Percentiles rank a stretch among this genome's conserved stretches.
These are phyloP conservation scores for Boletus rufocinnamomeus DNA, from an alignment of 768 basidiomycete species.

Conservation along the genomic window DNA sequence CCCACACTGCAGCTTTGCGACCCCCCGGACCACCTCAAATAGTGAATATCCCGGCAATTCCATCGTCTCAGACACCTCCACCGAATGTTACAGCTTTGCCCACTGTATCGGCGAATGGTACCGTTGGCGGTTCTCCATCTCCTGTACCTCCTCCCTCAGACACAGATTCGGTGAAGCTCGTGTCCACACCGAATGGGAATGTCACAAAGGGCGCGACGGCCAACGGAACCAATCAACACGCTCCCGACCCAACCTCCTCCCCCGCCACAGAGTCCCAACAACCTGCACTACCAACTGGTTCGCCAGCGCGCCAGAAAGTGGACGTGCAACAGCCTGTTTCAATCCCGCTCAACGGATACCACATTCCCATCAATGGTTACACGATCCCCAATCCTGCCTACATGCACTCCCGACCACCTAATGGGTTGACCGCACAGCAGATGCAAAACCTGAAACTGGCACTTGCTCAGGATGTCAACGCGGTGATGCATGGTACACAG, in stretches of 20 bases:
- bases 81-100: slow-evolving; percentile 31
- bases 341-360: slow-evolving; percentile 49
- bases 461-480: slow-evolving; percentile 47
- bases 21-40: slow-evolving; percentile 41
- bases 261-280: slow-evolving; percentile 25
- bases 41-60: slow-evolving; percentile 32
- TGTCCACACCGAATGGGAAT: slow-evolving; percentile 21
- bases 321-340: slow-evolving; percentile 45
- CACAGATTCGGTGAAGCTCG: slow-evolving; percentile 37
- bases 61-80: slow-evolving; percentile 37
- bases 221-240: slow-evolving; percentile 30
- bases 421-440: slow-evolving; percentile 54
- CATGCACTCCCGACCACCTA: slow-evolving; percentile 40
- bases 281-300: slow-evolving; percentile 27
- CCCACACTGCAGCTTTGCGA: slow-evolving; percentile 43
- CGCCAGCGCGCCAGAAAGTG: slow-evolving; percentile 51
- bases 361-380: slow-evolving; percentile 46
- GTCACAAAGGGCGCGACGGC: slow-evolving; percentile 34
- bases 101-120: slow-evolving; percentile 35
- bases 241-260: slow-evolving; percentile 15
- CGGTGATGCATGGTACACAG: slow-evolving; percentile 35
- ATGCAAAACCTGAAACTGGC: slow-evolving; percentile 61
- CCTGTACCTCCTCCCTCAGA: slow-evolving; percentile 46
- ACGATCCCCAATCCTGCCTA: slow-evolving; percentile 37
- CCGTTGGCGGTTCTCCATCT: slow-evolving; percentile 31